Evolutionary conservation across 2,329 filamentous ascomycete species (phyloP).

Genomic region (Alternaria triticimaculans): DNA sequence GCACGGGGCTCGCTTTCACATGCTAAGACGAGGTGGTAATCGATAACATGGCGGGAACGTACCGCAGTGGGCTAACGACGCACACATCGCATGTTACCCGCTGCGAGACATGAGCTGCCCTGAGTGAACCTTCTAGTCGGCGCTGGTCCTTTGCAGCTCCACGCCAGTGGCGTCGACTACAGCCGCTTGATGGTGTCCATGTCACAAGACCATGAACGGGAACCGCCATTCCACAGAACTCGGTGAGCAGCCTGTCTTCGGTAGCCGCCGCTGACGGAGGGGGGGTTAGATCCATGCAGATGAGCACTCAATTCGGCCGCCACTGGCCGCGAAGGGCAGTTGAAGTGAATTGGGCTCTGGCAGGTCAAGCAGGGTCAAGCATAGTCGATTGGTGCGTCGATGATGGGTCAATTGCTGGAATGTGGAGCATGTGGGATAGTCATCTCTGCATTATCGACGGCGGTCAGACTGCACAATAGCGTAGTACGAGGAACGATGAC

Average conservation of each 20-base stretch:
- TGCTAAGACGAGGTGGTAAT: conserved; percentile 26
- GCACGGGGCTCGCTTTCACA: conserved; percentile 34
- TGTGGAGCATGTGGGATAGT: conserved; percentile 38
- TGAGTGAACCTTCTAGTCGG: conserved; percentile 25
- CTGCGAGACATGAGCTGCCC: conserved; percentile 43
- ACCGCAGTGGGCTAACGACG: conserved; percentile 25
- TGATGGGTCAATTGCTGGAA: conserved; percentile 26
- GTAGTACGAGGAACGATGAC: conserved; percentile 21
- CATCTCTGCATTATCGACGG: conserved; percentile 25
- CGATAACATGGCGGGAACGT: conserved; percentile 26
- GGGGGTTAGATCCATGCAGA: conserved; percentile 19
- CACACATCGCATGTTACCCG: conserved; percentile 31
- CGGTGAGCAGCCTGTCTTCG: conserved; percentile 26
- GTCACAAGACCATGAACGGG: conserved; percentile 41
- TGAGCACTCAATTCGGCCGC: conserved; percentile 13
- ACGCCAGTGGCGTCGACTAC: conserved; percentile 35
- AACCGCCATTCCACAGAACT: conserved; percentile 25
- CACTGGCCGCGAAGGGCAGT: conserved; percentile 20
- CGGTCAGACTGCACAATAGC: conserved; percentile 28
- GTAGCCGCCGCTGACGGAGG: conserved; percentile 19
- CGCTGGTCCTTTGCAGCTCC: conserved; percentile 32
- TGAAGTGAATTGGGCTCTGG: conserved; percentile 26
- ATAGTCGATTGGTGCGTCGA: conserved; percentile 4
- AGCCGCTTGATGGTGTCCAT: conserved; percentile 22
- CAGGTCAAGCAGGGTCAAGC: conserved; percentile 13